Evolutionary conservation across 2,329 filamentous ascomycete species (phyloP).

Genomic region (Microsporum canis): DNA sequence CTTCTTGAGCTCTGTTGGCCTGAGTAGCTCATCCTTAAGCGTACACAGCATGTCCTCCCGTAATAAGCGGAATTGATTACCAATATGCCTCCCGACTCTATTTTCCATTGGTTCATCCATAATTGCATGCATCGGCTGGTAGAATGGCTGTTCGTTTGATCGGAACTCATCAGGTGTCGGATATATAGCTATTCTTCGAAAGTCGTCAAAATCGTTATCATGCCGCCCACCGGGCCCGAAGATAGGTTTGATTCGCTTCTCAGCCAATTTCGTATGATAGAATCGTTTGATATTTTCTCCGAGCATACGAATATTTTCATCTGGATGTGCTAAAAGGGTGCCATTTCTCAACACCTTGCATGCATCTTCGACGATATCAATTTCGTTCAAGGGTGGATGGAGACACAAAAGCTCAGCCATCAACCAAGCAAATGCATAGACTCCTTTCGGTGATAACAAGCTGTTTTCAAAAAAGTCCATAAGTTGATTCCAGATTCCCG

Average conservation of each 20-base stretch:
- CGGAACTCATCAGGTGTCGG: constrained; percentile 41
- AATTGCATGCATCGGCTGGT: no score
- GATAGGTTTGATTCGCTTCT: no score
- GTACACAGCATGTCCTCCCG: constrained; percentile 24
- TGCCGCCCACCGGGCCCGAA: constrained; percentile 28
- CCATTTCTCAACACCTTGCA: no score
- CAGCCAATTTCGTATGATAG: no score
- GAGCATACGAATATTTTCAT: no score
- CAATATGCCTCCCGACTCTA: constrained; percentile 29
- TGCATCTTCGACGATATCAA: neutral
- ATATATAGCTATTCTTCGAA: constrained; percentile 39
- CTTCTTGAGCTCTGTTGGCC: constrained; percentile 12
- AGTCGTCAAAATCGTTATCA: constrained; percentile 41
- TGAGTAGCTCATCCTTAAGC: no score
- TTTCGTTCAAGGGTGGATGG: neutral
- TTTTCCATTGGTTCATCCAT: constrained; percentile 17
- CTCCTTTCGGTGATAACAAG: neutral
- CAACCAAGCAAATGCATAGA: neutral
- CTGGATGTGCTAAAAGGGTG: no score
- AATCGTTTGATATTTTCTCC: no score
- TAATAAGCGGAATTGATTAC: constrained; percentile 29
- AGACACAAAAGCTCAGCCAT: neutral
- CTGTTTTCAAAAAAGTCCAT: neutral
- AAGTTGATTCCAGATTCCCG: neutral
- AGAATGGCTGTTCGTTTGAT: no score